phyloP scores from a whole-genome alignment of 257 asterid genomes.

The Fraxinus cuspidata region DNA sequence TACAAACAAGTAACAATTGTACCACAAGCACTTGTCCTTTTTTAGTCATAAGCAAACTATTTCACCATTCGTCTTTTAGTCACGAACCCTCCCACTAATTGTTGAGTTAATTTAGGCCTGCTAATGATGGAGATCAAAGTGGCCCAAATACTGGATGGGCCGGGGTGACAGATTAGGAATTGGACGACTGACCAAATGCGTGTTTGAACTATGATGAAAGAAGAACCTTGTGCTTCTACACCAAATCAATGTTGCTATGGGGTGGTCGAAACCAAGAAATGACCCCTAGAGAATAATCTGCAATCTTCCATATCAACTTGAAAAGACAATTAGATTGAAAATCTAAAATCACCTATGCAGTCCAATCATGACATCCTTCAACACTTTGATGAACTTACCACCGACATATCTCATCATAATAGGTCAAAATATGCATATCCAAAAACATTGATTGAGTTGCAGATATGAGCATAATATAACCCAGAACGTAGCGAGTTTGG shows the following conservation, averaged over 20 bases:
- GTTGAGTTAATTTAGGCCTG: not conserved
- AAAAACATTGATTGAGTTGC: not conserved
- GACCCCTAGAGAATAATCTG: not conserved
- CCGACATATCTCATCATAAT: not conserved
- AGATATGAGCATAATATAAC: not conserved
- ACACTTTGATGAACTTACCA: not conserved
- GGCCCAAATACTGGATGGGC: not conserved
- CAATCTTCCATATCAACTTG: not conserved
- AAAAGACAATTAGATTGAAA: not conserved
- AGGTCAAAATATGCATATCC: not conserved
- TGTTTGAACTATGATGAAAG: not conserved
- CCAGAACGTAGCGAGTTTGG: not conserved
- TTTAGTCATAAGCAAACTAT: slow-evolving; percentile 17
- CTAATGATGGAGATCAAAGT: not conserved
- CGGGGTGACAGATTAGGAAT: not conserved
- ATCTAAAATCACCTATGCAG: not conserved
- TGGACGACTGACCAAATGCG: not conserved
- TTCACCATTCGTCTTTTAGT: not conserved
- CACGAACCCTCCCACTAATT: not conserved
- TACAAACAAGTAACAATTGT: slow-evolving; percentile 3
- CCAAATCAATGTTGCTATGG: slow-evolving; percentile 1
- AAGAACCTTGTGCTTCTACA: slow-evolving; percentile 9
- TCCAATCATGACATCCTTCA: not conserved
- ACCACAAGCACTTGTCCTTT: not conserved
- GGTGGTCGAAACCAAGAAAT: slow-evolving; percentile 2